These are phyloP conservation scores for Sugiyamaella novakii DNA, from an alignment of 1,139 yeast genomes.

Conservation along the genomic window DNA sequence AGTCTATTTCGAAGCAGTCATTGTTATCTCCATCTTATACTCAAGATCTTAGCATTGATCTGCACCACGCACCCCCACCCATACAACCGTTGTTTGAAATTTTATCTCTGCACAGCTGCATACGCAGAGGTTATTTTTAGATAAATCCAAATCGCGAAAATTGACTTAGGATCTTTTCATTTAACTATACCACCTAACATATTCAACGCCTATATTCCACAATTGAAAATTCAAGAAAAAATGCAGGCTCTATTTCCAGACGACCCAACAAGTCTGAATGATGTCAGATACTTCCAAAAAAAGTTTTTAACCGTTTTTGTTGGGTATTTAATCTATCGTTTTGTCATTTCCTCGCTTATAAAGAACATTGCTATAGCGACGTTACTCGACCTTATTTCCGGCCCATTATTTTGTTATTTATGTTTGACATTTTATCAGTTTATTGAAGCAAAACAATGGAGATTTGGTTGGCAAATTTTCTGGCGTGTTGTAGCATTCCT, in stretches of 20 bases:
- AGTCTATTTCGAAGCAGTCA: too few species aligned
- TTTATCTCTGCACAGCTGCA: too few species aligned
- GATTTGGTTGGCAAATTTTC: conserved; percentile 10
- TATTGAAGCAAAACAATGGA: conserved; percentile 13
- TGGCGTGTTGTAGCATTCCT: conserved; percentile 5
- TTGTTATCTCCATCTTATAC: too few species aligned
- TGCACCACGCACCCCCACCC: too few species aligned
- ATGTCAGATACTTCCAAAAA: background rate
- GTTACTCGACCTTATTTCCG: background rate
- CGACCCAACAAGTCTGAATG: background rate
- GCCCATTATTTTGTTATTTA: conserved; percentile 12
- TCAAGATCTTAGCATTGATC: too few species aligned
- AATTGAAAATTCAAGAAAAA: background rate
- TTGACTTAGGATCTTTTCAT: too few species aligned
- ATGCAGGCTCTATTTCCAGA: background rate
- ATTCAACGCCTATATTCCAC: too few species aligned
- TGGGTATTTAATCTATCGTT: background rate
- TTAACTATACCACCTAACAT: too few species aligned
- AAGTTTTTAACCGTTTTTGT: conserved; percentile 3
- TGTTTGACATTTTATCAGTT: conserved; percentile 12
- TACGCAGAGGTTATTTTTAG: too few species aligned
- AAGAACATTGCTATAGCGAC: background rate
- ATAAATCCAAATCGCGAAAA: too few species aligned
- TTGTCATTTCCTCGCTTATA: background rate
- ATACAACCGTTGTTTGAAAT: too few species aligned